Base-by-base conservation (phyloP, 306 rosid species). In the Pterocarpus macrocarpus region DNA sequence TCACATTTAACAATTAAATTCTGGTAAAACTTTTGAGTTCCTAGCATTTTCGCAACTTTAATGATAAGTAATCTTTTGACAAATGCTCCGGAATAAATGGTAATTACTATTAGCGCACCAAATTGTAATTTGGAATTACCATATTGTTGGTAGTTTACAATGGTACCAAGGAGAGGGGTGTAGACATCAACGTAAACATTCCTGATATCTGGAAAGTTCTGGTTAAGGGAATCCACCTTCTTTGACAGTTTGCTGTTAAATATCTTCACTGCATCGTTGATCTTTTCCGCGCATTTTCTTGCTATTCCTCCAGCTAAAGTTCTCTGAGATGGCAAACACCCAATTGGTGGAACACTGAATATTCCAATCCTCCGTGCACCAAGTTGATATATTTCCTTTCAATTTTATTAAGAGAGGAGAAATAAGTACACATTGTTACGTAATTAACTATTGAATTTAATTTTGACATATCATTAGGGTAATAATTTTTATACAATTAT, bases 271-370 rank as follows among this genome's bases (percentile, higher is more conserved):
- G 91, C 89, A 0, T 45, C 82, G 50, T 92, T 92, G 80, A 88
- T 73, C 0, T 82, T 71, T 47, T 72, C 71, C 6, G 85, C 87
- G 38, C 91, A 87, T 1, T 14, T 43, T 79, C 89, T 90, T 5
- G 1, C 57, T 32, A 81, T 11, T 69, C 97, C 97, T 34, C 97
- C 94, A 0, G 80, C 91, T 14, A 81, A 38, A 7, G 97, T 92
- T 81, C 97, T 90, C 74, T 90, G 94, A 22, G 87, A 90, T 3
- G 94, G 97, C 34, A 90, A 71, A 71, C 94, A 92, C 12, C 97
- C 94, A 0, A 92, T 61, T 8, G 97, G 97, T 3, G 97, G 91
- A 32, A 84, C 81, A 69, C 81, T 81, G 73, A 92, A 85, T 11
- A 90, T 78, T 53, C 87, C 97, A 11, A 92, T 83, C 70, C 90